Evolutionary conservation across 331 rosid species (phyloP).

Genomic region (Rosa hybrid): DNA sequence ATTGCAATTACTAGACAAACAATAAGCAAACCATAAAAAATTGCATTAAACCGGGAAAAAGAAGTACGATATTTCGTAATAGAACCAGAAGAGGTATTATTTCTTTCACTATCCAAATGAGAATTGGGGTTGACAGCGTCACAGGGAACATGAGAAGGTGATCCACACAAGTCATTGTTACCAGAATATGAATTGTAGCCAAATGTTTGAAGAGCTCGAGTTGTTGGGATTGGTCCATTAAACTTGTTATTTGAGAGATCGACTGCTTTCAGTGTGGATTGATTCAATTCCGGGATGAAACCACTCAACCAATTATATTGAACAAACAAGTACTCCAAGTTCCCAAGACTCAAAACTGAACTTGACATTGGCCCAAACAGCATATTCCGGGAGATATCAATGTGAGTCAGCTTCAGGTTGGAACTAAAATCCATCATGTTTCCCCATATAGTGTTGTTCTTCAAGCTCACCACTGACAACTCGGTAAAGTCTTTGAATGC

Average conservation of each 20-base stretch:
- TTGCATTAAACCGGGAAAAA: background rate
- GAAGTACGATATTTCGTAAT: background rate
- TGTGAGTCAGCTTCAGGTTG: constrained; percentile 34
- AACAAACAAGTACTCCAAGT: constrained; percentile 39
- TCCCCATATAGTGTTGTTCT: constrained; percentile 43
- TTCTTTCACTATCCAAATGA: background rate
- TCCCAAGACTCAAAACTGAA: constrained; percentile 28
- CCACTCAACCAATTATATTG: constrained; percentile 41
- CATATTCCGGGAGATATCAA: constrained; percentile 43
- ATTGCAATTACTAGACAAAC: constrained; percentile 42
- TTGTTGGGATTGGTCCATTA: constrained; percentile 40
- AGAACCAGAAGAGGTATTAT: background rate
- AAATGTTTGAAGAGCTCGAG: constrained; percentile 31
- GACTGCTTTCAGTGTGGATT: constrained; percentile 33
- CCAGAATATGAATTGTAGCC: constrained; percentile 32
- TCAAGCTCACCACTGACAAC: constrained; percentile 43
- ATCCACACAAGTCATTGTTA: constrained; percentile 39
- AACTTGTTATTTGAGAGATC: constrained; percentile 51
- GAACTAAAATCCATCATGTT: constrained; percentile 33
- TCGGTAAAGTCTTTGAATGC: constrained; percentile 31
- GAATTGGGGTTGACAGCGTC: background rate
- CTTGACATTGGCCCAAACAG: constrained; percentile 36
- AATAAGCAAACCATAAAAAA: constrained; percentile 35
- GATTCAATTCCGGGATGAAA: constrained; percentile 45
- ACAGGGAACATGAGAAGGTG: constrained; percentile 28